Evolutionary conservation across 352 stramenopile species (phyloP), one percentile per base, ranked within the genome.

Genomic region (Thraustochytrium striatum): DNA sequence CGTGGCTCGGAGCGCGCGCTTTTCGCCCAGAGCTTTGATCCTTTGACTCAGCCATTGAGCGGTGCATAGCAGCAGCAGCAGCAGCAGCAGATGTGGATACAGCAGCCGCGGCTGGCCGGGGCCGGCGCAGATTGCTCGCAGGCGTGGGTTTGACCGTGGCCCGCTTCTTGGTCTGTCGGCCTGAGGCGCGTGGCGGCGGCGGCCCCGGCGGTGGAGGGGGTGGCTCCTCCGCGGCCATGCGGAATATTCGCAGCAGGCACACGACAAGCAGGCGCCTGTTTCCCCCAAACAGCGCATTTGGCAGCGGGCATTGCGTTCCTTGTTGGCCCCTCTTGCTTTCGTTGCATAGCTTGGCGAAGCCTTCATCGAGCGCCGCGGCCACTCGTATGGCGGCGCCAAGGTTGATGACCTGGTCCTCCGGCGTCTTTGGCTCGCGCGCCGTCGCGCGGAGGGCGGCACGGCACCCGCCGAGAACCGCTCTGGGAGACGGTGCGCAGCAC

Each of bases 341-440:
- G 3, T 2, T 32, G 30, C 59, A 52, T 16, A 38, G 35, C 7
- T 32, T 3, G 2, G 65, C 65, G 19, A 58, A 21, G 5, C 25
- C 9, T 38, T 21, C 9, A 9, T 75, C 65, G 19, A 75, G 21
- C 11, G 11, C 16, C 3, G 65, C 44, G 16, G 11, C 65, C 8
- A 75, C 50, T 3, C 44, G 44, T 43, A 75, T 39, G 19, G 65
- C 65, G 21, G 65, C 35, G 52, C 52, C 52, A 9, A 75, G 44
- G 25, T 75, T 75, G 16, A 5, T 25, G 0, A 58, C 30, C 11
- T 39, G 41, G 9, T 75, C 65, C 39, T 61, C 16, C 32, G 16
- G 16, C 16, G 16, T 55, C 16, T 25, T 21, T 25, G 25, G 16
- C 16, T 55, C 25, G 16, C 47, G 47, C 25, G 16, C 47, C 47